Base-by-base conservation (phyloP, 2,329 filamentous ascomycete genomes). In the Sporothrix variecibatus region DNA sequence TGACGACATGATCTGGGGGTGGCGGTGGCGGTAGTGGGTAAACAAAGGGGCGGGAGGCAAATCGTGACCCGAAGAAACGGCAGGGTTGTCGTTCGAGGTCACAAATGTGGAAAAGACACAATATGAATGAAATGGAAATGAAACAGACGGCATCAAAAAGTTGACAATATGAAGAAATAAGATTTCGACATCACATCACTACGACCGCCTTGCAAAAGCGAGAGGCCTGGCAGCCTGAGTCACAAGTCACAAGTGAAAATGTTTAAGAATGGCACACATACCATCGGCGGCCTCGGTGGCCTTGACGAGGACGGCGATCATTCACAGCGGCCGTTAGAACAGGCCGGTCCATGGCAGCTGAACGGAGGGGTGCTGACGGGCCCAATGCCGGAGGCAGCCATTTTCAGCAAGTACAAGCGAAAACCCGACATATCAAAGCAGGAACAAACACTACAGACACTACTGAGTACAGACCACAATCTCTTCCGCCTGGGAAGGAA, bases 1-100 rank as follows among this genome's bases (percentile, higher is more conserved):
- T 43, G 28, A 43, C 70, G 49, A 11, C 26, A 46, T 43, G 65
- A n/a, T 65, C 73, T n/a, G 73, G 73, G 69, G 69, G 68, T 74
- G 69, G 38, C 69, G 73, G 73, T 74, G 68, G 73, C 68, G 68
- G 49, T 7, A 43, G 34, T 67, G 12, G 53, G 40, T 23, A 56
- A 28, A 62, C 17, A 51, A 62, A 69, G 23, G 15, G 28, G 70
- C 43, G 43, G 3, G 43, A 49, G 43, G 43, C 43, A 49, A 49
- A 49, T 49, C 15, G 43, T 20, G 1, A 20, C 15, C 43, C 43
- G 20, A 49, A 49, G 43, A 6, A 6, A 17, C 43, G 43, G 15
- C 15, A 15, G 43, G 43, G 43, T 46, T 49, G 12, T 49, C 40
- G 40, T 49, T 20, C 15, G 43, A 20, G 15, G 43, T 20, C 43